Evolutionary conservation across 257 asterid species (phyloP).

Genomic region (Thymus mandschuricus): DNA sequence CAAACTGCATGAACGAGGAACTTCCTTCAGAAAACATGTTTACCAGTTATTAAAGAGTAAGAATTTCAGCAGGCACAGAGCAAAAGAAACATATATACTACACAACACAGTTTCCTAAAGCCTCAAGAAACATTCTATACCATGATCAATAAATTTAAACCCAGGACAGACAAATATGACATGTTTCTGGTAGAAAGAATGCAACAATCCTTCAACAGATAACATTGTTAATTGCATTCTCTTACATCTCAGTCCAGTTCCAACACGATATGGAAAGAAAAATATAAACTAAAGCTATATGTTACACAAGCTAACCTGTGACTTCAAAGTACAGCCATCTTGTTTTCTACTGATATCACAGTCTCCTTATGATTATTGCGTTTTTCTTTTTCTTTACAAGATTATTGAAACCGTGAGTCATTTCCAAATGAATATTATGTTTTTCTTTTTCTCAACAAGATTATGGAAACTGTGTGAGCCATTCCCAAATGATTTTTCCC

Average conservation of each 20-base stretch:
- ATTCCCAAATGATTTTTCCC: not conserved
- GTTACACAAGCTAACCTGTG: not conserved
- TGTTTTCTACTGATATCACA: not conserved
- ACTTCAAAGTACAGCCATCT: not conserved
- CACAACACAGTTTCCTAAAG: not conserved
- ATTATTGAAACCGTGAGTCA: not conserved
- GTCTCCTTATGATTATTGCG: not conserved
- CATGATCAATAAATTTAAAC: not conserved
- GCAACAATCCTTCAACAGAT: not conserved
- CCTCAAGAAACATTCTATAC: not conserved
- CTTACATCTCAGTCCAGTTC: not conserved
- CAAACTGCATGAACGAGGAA: not conserved
- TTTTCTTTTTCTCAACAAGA: not conserved
- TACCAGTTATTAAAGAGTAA: not conserved
- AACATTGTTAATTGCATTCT: conserved; percentile 1
- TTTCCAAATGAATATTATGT: not conserved
- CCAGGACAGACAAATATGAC: not conserved
- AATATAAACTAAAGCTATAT: not conserved
- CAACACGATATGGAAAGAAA: not conserved
- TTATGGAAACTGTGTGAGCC: not conserved
- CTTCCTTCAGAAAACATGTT: not conserved
- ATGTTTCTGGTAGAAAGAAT: not conserved
- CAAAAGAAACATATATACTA: not conserved
- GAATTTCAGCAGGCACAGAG: not conserved
- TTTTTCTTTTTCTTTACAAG: not conserved